phyloP scores from a whole-genome alignment of 2,329 filamentous ascomycete genomes.

The Cytospora schulzeri region DNA sequence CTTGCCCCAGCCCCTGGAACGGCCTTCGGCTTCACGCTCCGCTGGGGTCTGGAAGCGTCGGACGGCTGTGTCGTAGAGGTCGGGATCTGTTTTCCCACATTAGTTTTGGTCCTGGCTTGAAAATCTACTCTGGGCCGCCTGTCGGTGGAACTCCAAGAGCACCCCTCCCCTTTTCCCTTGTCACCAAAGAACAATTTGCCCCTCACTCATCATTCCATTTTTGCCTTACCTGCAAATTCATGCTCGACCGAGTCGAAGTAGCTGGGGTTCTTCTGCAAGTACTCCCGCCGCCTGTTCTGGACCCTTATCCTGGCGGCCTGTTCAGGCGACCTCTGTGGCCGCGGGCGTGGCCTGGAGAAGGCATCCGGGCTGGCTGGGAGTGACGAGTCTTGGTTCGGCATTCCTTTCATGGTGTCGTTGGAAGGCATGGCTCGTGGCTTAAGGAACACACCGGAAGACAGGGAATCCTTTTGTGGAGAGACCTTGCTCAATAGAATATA shows the following conservation, averaged over 20 bases:
- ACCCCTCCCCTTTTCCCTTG: background rate
- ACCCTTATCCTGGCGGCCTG: slow-evolving; percentile 53
- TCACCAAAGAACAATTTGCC: background rate
- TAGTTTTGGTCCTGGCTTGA: no score
- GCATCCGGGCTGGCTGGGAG: slow-evolving; percentile 16
- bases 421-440: background rate
- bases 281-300: slow-evolving; percentile 78
- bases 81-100: slow-evolving; percentile 57
- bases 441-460: background rate
- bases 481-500: no score
- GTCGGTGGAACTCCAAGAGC: no score
- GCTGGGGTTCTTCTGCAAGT: slow-evolving; percentile 69
- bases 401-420: background rate
- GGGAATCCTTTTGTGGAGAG: background rate
- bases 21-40: slow-evolving; percentile 74
- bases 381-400: background rate
- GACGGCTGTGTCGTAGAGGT: slow-evolving; percentile 80
- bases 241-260: slow-evolving; percentile 66
- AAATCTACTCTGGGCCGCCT: no score
- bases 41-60: slow-evolving; percentile 72
- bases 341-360: slow-evolving; percentile 46
- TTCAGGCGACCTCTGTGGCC: slow-evolving; percentile 46
- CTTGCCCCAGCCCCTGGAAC: slow-evolving; percentile 75
- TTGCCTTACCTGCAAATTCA: slow-evolving; percentile 53
- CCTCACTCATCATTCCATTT: background rate